These are phyloP conservation scores for Desmodesmus armatus DNA, from an alignment of 139 green algal genomes.

Conservation along the genomic window DNA sequence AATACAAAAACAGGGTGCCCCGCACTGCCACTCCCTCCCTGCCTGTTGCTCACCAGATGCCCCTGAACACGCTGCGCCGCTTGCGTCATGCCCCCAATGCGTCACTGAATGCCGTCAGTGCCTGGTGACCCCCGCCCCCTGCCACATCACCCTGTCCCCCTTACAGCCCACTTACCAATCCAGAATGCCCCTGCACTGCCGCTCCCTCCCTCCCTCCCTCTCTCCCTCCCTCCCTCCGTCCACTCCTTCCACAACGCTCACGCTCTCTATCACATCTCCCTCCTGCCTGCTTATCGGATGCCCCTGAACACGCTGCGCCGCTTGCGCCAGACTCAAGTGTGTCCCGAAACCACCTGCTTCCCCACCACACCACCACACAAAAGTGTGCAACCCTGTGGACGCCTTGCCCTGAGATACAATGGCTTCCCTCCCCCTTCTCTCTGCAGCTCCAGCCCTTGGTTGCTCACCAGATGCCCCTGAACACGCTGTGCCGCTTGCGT, in stretches of 20 bases:
- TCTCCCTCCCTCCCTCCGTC: no score
- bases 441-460: no score
- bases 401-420: no score
- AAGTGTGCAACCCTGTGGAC: no score
- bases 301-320: background rate
- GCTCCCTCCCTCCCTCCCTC: no score
- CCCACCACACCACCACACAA: background rate
- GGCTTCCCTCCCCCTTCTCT: no score
- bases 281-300: background rate
- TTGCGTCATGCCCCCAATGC: constrained; percentile 70
- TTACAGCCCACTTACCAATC: no score
- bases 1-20: background rate
- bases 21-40: background rate
- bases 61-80: background rate
- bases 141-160: no score
- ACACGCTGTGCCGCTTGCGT: constrained; percentile 71
- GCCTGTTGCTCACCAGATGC: background rate
- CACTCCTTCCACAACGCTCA: no score
- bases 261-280: no score
- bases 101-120: constrained; percentile 49
- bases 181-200: background rate
- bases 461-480: constrained; percentile 76
- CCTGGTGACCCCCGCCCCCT: no score
- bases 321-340: background rate
- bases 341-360: no score